Conservation (phyloP, 371 early-diverging fungal species). For the Umbelopsis sp. region DNA sequence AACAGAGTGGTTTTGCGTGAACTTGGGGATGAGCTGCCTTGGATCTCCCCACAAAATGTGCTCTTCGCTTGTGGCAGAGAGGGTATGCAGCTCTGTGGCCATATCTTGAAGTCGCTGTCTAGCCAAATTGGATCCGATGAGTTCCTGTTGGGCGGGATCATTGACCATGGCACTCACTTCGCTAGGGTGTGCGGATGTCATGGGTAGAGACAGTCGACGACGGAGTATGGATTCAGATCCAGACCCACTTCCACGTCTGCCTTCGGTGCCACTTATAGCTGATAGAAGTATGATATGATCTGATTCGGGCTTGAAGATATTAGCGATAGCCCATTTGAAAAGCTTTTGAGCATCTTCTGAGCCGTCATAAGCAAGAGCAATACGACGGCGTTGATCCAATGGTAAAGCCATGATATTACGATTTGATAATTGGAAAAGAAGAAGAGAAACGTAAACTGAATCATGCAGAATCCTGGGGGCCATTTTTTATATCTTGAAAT, state of each 20-base stretch:
- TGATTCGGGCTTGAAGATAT: conserved; percentile 43
- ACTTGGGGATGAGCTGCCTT: conserved; percentile 41
- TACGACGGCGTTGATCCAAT: conserved; percentile 50
- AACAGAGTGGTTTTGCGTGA: conserved; percentile 44
- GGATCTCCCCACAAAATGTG: conserved; percentile 56
- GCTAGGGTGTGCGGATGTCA: conserved; percentile 40
- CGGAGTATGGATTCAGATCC: conserved; percentile 12
- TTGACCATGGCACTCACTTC: conserved; percentile 35
- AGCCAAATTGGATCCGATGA: conserved; percentile 20
- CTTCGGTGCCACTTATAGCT: conserved; percentile 26
- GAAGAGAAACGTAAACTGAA: background rate
- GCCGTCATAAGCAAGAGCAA: conserved; percentile 56
- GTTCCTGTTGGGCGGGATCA: conserved; percentile 33
- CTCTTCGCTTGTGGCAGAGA: conserved; percentile 44
- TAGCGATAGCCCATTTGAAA: conserved; percentile 51
- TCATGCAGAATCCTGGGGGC: background rate
- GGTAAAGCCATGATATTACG: conserved; percentile 35
- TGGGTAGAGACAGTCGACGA: conserved; percentile 28
- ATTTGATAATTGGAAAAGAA: background rate
- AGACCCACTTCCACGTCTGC: conserved; percentile 20
- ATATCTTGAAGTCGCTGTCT: conserved; percentile 38
- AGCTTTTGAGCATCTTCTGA: conserved; percentile 51
- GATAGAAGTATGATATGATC: conserved; percentile 52
- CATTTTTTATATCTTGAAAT: no score
- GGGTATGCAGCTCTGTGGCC: conserved; percentile 32